Conservation (phyloP, 495 filamentous ascomycete genomes). For the Aspergillus avenaceus region DNA sequence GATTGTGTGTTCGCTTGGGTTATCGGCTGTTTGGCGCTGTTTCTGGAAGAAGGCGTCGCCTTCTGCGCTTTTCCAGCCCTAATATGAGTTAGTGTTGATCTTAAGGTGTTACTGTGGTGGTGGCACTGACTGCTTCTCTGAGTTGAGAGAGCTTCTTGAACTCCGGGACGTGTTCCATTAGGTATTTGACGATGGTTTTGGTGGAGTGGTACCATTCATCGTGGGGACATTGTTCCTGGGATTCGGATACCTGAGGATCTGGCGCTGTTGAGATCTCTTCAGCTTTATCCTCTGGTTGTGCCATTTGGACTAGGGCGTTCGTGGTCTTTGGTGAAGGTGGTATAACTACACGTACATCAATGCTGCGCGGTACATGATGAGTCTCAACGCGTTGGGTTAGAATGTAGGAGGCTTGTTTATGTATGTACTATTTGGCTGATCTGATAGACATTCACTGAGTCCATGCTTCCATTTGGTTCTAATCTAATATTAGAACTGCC, state of each 20-base stretch:
- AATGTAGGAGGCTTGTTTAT: no score
- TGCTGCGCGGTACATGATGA: no score
- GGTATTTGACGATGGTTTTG: constrained; percentile 4
- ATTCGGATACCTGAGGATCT: neutral
- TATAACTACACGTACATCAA: no score
- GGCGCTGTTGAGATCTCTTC: no score
- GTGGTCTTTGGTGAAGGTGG: no score
- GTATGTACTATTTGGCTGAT: no score
- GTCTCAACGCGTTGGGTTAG: no score
- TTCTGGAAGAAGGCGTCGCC: constrained; percentile 38
- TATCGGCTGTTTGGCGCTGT: constrained; percentile 33
- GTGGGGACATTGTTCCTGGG: neutral
- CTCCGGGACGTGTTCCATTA: neutral
- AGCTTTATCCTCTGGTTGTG: no score
- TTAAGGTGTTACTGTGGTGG: neutral
- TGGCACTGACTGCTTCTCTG: neutral
- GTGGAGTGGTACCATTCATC: neutral
- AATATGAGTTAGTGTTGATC: neutral
- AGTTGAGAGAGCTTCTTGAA: neutral
- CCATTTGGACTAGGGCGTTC: no score
- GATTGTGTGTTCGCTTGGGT: constrained; percentile 6
- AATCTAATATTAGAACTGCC: no score
- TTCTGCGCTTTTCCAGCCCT: constrained; percentile 41
- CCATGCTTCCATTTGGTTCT: no score
- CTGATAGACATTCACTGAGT: no score